Base-by-base conservation (phyloP, 768 basidiomycete species). In the Boletus sp. region DNA sequence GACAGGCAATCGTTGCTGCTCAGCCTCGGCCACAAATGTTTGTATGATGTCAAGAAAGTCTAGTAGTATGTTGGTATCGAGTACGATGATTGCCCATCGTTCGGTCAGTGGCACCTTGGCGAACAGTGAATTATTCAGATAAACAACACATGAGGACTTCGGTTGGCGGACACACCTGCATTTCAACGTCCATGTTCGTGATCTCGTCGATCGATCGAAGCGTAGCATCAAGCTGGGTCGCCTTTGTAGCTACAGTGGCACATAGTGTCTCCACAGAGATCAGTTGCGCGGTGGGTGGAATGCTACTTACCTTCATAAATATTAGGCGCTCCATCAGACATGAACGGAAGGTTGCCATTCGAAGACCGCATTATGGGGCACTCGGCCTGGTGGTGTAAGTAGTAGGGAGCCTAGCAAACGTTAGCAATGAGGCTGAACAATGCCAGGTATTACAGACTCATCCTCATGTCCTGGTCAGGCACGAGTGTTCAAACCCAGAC, bases 61-160 rank as follows among this genome's bases (percentile, higher is more conserved):
- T 62, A 90, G 71, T 29, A 94, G 75, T 58, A 92, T 81, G 62
- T 93, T 94, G 30, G 91, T 93, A 66, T 94, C 91, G 33, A 91
- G 67, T 15, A 93, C 81, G 50, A 92, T 64, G 61, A 80, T 81
- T 17, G 75, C 72, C 36, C 74, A 66, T 55, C 62, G 71, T 61
- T 79, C 79, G 7, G 73, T 71, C 37, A 76, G 58, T 36, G 80
- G 76, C 11, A 73, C 75, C 80, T 84, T 59, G 36, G 49, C 32
- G 7, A 15, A 20, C 39, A 33, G 10, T 15, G 24, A 3, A 32
- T 39, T 29, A 54, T 18, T 48, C 35, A 35, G 15, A 35, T 49
- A 29, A 18, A 6, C 7, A 3, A 8, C 7, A 11, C 4, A 52
- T 28, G 10, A 17, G 18, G 35, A 24, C 28, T 36, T 29, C 14